Percentiles rank a stretch among this genome's conserved stretches.
phyloP scores from a whole-genome alignment of 768 basidiomycete species.

The Rhodocollybia butyracea region DNA sequence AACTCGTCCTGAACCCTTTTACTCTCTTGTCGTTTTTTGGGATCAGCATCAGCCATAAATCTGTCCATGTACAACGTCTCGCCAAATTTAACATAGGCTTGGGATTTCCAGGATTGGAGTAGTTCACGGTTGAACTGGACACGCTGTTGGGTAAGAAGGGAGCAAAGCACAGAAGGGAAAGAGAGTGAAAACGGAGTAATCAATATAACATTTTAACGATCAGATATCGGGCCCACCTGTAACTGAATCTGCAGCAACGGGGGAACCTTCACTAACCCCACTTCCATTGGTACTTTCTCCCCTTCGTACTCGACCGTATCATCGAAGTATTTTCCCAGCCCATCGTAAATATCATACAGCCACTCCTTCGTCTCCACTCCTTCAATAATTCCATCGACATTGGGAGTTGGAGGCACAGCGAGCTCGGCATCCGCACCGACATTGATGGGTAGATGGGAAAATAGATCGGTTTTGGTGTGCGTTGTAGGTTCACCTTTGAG shows the following conservation, averaged over 20 bases:
- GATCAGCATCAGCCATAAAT: conserved; percentile 76
- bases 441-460: conserved; percentile 92
- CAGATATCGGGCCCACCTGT: conserved; percentile 53
- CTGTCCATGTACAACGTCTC: conserved; percentile 90
- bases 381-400: too few species aligned
- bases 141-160: conserved; percentile 44
- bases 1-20: conserved; percentile 70
- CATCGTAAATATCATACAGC: conserved; percentile 91
- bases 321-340: conserved; percentile 87
- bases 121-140: conserved; percentile 95
- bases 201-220: background rate
- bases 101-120: conserved; percentile 90
- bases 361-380: too few species aligned
- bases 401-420: background rate
- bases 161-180: too few species aligned
- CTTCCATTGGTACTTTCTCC: conserved; percentile 83
- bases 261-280: conserved; percentile 81
- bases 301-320: conserved; percentile 87
- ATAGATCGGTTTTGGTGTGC: conserved; percentile 82
- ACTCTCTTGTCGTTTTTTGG: conserved; percentile 65
- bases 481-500: conserved; percentile 32
- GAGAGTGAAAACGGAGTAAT: conserved; percentile 10
- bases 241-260: conserved; percentile 93
- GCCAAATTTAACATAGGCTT: conserved; percentile 89
- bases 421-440: conserved; percentile 54